Base-by-base conservation (phyloP, 2,329 filamentous ascomycete species). In the Fonsecaea nubica region DNA sequence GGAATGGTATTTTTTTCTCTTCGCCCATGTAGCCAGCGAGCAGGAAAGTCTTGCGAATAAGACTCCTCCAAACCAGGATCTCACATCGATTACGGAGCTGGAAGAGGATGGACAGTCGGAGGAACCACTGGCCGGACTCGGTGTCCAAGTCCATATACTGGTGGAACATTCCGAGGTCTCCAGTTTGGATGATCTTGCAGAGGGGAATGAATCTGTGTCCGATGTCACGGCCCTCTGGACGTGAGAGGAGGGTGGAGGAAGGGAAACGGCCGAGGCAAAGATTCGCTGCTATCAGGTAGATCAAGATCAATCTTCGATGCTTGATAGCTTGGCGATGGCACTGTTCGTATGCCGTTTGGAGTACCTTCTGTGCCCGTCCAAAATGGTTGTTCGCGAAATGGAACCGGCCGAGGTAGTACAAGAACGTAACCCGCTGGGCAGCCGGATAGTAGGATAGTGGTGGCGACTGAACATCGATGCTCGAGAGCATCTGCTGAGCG, bases 361-460 rank as follows among this genome's bases (percentile, higher is more conserved):
- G 82, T 40, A 90, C 92, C 57, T 87, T 82, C 60, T 90, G 87
- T 0, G 93, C 92, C 32, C 91, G 89, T 68, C 87, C 87, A 77
- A 92, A 97, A 75, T 96, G 90, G 71, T 89, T 90, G 77, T 92
- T 93, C 69, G 91, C 88, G 76, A 96, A 92, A 75, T 93, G 88
- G 79, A 94, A 97, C 65, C 93, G 90, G 18, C 94, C 94, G 5
- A 98, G 89, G 76, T 97, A 97, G 80, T 97, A 97, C 13, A 98
- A 88, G 73, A 93, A 98, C 3, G 93, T 96, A 58, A 97, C 92
- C 57, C 93, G 88, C 76, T 98, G 92, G 5, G 90, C 86, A 25
- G 92, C 92, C 2, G 93, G 92, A 75, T 96, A 98, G 59, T 92
- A 86, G 1, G 86, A 84, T 12, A 98, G 81, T 0, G 92, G 92